A percentile compares a stretch with the other conserved stretches of the same genome.
Conservation (phyloP, 75 land plant species). For the Gnetum montanum region DNA sequence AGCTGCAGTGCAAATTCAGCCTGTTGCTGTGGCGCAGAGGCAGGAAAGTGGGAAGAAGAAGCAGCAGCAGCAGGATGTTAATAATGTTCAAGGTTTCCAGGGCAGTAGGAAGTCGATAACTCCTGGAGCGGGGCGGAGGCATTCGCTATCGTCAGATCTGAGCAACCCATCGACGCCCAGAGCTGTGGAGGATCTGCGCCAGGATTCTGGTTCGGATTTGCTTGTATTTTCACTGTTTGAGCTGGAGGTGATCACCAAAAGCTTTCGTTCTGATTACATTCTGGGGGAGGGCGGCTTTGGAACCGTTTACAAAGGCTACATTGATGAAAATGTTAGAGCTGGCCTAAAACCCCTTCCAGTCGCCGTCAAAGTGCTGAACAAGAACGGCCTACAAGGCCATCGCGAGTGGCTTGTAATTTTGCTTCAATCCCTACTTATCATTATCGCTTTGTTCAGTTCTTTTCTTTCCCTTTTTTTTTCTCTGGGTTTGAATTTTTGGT, state of each 20-base stretch:
- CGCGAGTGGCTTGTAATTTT: conserved; percentile 68
- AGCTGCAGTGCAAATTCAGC: not conserved
- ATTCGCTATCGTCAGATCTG: conserved; percentile 53
- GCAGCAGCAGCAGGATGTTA: not conserved
- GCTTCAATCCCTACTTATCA: no score
- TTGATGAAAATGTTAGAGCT: conserved; percentile 73
- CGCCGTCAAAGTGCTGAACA: conserved; percentile 85
- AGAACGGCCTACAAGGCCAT: conserved; percentile 76
- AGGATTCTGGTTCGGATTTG: conserved; percentile 42
- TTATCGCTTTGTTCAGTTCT: no score
- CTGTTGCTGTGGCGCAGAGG: not conserved
- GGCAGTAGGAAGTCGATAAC: no score
- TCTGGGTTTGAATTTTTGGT: no score
- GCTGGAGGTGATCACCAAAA: conserved; percentile 68
- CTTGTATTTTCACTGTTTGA: conserved; percentile 63
- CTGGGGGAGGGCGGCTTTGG: conserved; percentile 84
- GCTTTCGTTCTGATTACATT: conserved; percentile 58
- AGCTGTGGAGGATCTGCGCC: conserved; percentile 38
- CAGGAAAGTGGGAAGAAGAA: conserved; percentile 5
- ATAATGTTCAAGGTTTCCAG: no score
- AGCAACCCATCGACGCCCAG: conserved; percentile 51
- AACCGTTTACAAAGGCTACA: conserved; percentile 70
- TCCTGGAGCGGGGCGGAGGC: no score
- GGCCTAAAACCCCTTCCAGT: conserved; percentile 73
- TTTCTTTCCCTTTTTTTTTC: no score